A percentile compares a stretch with the other conserved stretches of the same genome.
These are phyloP conservation scores for Zarea fungicola DNA, from an alignment of 2,329 filamentous ascomycete species.

Conservation along the genomic window DNA sequence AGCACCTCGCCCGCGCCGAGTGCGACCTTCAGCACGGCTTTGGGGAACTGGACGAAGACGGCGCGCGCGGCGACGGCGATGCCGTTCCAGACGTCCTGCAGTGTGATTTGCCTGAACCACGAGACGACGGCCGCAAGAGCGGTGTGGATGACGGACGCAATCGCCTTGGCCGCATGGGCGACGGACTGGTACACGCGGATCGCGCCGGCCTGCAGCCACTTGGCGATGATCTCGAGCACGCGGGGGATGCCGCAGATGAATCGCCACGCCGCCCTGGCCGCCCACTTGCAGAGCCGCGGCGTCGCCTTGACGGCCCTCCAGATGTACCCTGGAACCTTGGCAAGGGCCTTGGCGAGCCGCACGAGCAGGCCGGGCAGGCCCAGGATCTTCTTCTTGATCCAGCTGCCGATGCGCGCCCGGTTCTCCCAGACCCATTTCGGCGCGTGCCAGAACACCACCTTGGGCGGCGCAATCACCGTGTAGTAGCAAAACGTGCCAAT, in stretches of 20 bases:
- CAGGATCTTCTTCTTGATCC: slow-evolving; percentile 24
- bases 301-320: slow-evolving; percentile 19
- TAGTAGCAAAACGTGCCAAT: slow-evolving; percentile 22
- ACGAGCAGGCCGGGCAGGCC: slow-evolving; percentile 24
- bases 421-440: slow-evolving; percentile 24
- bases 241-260: slow-evolving; percentile 21
- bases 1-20: slow-evolving; percentile 19
- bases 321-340: neutral
- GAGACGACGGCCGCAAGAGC: slow-evolving; percentile 25
- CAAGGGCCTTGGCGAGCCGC: slow-evolving; percentile 16
- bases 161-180: slow-evolving; percentile 19
- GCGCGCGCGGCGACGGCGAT: slow-evolving; percentile 24
- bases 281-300: slow-evolving; percentile 15
- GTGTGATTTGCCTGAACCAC: slow-evolving; percentile 31
- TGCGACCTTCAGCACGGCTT: slow-evolving; percentile 22
- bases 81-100: slow-evolving; percentile 35
- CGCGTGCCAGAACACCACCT: slow-evolving; percentile 23
- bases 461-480: slow-evolving; percentile 27
- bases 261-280: slow-evolving; percentile 17
- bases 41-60: slow-evolving; percentile 28
- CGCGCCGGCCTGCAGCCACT: slow-evolving; percentile 28
- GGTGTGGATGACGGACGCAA: slow-evolving; percentile 33
- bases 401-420: slow-evolving; percentile 24
- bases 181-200: slow-evolving; percentile 22
- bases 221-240: slow-evolving; percentile 20